Percentiles rank a stretch among this genome's conserved stretches.
Evolutionary conservation across 306 rosid genomes (phyloP).

Genomic region (Alnus rubra): DNA sequence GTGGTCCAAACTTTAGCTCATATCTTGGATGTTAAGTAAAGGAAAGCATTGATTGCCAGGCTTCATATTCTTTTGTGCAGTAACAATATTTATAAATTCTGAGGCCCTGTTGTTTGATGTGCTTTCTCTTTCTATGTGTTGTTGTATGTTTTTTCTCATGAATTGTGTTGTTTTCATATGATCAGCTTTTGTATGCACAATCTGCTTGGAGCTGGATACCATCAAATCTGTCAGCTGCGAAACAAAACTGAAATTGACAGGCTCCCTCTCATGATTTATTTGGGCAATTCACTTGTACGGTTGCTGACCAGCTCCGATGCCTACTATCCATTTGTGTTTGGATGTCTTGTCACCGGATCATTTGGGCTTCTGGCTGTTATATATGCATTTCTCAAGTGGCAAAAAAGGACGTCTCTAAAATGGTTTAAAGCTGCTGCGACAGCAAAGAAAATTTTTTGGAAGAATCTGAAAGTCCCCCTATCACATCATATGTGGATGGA

Average conservation of each 20-base stretch:
- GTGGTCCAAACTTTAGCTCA: neutral
- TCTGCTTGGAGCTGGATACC: conserved; percentile 20
- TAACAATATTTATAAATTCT: too few species aligned
- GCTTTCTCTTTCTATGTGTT: neutral
- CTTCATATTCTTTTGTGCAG: too few species aligned
- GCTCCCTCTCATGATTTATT: conserved; percentile 38
- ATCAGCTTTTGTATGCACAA: conserved; percentile 40
- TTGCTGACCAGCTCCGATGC: conserved; percentile 36
- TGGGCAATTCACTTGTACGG: conserved; percentile 46
- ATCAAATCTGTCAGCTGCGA: conserved; percentile 8
- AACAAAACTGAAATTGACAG: conserved; percentile 15
- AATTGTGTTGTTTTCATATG: conserved; percentile 2
- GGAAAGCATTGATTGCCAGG: neutral
- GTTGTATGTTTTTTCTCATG: neutral
- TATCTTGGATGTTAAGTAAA: neutral
- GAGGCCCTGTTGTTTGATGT: neutral
- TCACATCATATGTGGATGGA: conserved; percentile 68
- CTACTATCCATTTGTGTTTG: conserved; percentile 47
- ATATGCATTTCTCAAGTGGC: conserved; percentile 69
- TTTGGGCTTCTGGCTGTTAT: conserved; percentile 60
- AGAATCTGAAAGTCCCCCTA: conserved; percentile 58
- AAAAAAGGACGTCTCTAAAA: conserved; percentile 59
- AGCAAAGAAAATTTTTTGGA: conserved; percentile 74
- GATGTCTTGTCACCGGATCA: conserved; percentile 67
- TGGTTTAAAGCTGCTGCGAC: conserved; percentile 80